Base-by-base conservation (phyloP, 352 stramenopile species). In the Pythium myriotylum region DNA sequence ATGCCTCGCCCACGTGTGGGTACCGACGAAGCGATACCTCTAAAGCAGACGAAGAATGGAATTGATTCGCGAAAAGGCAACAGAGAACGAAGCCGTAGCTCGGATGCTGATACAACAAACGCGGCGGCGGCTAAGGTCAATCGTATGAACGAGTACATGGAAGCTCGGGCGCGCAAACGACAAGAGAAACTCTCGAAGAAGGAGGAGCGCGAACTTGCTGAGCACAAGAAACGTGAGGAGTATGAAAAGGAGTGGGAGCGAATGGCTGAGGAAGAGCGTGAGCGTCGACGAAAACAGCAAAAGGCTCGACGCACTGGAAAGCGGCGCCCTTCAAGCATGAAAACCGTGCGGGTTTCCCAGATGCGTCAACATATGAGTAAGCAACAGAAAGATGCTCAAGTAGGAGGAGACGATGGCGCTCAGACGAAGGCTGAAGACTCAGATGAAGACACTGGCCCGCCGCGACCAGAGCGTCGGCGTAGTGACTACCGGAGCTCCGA, bases 111-210 rank as follows among this genome's bases (percentile, higher is more conserved):
- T 19, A 45, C 49, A 2, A 65, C 58, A 12, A 70, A 67, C 13
- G 14, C 50, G 9, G 37, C 57, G 0, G 39, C 51, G 6, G 42
- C 55, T 3, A 87, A 76, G 27, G 88, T 88, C 62, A 92, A 77
- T 47, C 84, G 86, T 23, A 95, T 95, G 86, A 95, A 95, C 50
- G 77, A 90, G 52, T 95, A 95, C 66, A 95, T 95, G 86, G 84
- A 95, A 43, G 78, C 71, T 27, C 86, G 86, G 2, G 81, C 83
- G 10, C 85, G 71, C 49, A 94, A 92, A 51, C 84, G 84, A 13
- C 78, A 85, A 23, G 82, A 90, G 43, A 95, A 94, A 53, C 62
- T 89, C 19, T 84, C 88, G 48, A 87, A 82, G 40, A 87, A 91
- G 13, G 73, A 87, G 49, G 71, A 89, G 53, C 81, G 88, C 46